phyloP scores from a whole-genome alignment of 1,139 yeast species.

The Pichia sp. region DNA sequence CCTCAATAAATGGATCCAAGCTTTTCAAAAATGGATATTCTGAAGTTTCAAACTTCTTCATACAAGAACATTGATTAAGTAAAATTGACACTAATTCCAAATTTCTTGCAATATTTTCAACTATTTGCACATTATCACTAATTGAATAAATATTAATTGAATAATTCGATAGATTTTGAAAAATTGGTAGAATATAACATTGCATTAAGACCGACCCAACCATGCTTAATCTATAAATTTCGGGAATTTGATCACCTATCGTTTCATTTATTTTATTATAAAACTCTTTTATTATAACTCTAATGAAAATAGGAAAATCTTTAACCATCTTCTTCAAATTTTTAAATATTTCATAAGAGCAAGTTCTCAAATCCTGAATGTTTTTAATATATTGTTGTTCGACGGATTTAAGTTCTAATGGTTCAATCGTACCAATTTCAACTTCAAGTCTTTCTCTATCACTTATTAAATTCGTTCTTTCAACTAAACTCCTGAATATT shows the following conservation, averaged over 20 bases:
- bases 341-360: slow-evolving; percentile 51
- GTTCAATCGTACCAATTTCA: slow-evolving; percentile 36
- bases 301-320: slow-evolving; percentile 59
- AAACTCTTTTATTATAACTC: slow-evolving; percentile 39
- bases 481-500: slow-evolving; percentile 45
- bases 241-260: slow-evolving; percentile 40
- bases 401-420: slow-evolving; percentile 74
- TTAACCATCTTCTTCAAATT: slow-evolving; percentile 37
- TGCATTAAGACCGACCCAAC: slow-evolving; percentile 65
- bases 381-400: slow-evolving; percentile 64
- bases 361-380: slow-evolving; percentile 68
- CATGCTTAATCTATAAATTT: slow-evolving; percentile 52
- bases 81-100: slow-evolving; percentile 54
- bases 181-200: slow-evolving; percentile 59
- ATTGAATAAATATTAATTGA: slow-evolving; percentile 37
- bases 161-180: slow-evolving; percentile 62
- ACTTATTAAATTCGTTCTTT: neutral
- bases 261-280: slow-evolving; percentile 31
- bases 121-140: slow-evolving; percentile 19
- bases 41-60: slow-evolving; percentile 67
- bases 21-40: too few species aligned
- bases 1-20: slow-evolving; percentile 66
- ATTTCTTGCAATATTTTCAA: slow-evolving; percentile 38
- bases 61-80: slow-evolving; percentile 57
- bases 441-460: slow-evolving; percentile 25